Evolutionary conservation across 2,329 filamentous ascomycete species (phyloP), one percentile per base, ranked within the genome.

Genomic region (Aspergillus latus): DNA sequence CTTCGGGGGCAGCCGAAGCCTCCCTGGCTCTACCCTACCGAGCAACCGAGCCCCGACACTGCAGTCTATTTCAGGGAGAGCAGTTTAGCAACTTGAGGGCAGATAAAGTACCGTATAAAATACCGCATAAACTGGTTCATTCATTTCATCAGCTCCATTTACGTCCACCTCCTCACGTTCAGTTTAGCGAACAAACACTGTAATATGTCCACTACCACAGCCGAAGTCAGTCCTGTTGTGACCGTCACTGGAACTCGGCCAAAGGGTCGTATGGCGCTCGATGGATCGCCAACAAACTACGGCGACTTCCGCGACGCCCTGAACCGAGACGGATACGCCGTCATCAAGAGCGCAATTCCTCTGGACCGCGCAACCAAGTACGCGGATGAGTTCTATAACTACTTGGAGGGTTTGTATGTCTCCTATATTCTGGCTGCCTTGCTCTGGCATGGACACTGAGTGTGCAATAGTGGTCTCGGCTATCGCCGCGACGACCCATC

Each of bases 341-440:
- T 81, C 13, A 66, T 81, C 54, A 80, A 80, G 55, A 72, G 72
- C 2, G 76, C 76, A 0, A 73, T 81, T 49, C 74, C 77, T 0
- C 64, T 58, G 3, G 76, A 76, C 29, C 68, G 69, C 36, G 77
- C 77, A 3, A 57, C 63, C n/a, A 57, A 66, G n/a, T 66, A 68
- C 34, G 63, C 67, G 5, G 65, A 67, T 21, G 52, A 57, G 26
- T 61, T 65, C 49, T 58, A 60, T 45, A 52, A 52, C 4, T 67
- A 61, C 47, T 45, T 67, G 0, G 62, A 67, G 45, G 56, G 56
- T 13, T 67, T 67, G 64, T 65, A 59, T 46, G 59, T 57, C 7
- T 9, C n/a, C 15, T 11, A 5, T 26, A 2, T 45, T 4, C 16
- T 1, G 15, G 5, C 13, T 47, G 34, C 9, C 52, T 34, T 10